Conservation (phyloP, 2,329 filamentous ascomycete species). For the Curvularia verruculosa region DNA sequence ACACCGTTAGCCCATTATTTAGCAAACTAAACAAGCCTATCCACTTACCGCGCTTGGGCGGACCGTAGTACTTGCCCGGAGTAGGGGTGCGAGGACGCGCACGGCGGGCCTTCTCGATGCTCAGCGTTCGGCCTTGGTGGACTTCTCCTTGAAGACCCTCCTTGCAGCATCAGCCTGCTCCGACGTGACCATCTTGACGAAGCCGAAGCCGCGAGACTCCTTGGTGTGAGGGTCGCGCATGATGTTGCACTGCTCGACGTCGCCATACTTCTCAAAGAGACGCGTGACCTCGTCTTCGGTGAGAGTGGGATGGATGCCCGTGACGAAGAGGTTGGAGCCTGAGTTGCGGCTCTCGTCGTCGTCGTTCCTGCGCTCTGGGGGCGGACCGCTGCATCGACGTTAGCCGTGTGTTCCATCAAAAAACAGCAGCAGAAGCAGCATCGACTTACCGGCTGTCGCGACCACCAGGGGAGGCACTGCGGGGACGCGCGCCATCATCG, state of each 20-base stretch:
- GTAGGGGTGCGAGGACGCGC: slow-evolving; percentile 94
- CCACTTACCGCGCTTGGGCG: slow-evolving; percentile 88
- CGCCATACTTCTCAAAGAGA: slow-evolving; percentile 98
- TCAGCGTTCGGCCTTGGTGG: slow-evolving; percentile 92
- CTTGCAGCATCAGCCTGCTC: slow-evolving; percentile 95
- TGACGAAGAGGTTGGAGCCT: slow-evolving; percentile 98
- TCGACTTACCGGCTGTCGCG: slow-evolving; percentile 53
- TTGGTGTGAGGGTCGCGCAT: slow-evolving; percentile 99
- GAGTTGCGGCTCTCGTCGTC: slow-evolving; percentile 88
- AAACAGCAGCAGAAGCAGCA: neutral
- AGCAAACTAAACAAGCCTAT: neutral
- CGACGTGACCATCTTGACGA: slow-evolving; percentile 97
- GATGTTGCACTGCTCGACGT: slow-evolving; percentile 99
- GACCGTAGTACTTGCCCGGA: slow-evolving; percentile 98
- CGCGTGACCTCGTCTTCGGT: slow-evolving; percentile 88
- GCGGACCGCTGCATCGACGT: slow-evolving; percentile 52
- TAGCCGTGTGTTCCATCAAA: slow-evolving; percentile 20
- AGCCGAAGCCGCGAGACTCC: slow-evolving; percentile 97
- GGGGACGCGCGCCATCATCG: slow-evolving; percentile 63
- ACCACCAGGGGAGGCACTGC: slow-evolving; percentile 68
- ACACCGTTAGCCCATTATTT: slow-evolving; percentile 19
- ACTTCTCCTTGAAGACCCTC: slow-evolving; percentile 94
- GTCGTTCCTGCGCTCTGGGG: slow-evolving; percentile 61
- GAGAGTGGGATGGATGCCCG: slow-evolving; percentile 92
- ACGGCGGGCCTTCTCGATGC: slow-evolving; percentile 98